phyloP scores from a whole-genome alignment of 2,329 filamentous ascomycete species.

The Penicillium sp. region DNA sequence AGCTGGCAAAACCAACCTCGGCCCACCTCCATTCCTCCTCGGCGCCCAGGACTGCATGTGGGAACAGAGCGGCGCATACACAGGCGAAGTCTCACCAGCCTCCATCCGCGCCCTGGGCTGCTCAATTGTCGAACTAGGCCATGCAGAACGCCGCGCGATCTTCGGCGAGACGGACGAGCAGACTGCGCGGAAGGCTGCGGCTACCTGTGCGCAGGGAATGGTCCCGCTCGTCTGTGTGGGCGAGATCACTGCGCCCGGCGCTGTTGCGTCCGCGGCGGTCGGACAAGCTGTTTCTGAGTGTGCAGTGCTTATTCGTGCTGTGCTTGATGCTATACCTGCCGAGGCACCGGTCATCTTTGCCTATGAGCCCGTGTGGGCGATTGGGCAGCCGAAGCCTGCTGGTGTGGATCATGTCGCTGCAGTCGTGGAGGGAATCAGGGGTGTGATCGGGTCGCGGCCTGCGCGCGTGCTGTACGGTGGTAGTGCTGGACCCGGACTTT shows the following conservation, averaged over 20 bases:
- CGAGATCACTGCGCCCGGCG: conserved; percentile 58
- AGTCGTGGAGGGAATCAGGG: conserved; percentile 66
- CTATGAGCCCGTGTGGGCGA: conserved; percentile 89
- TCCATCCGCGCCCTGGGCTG: conserved; percentile 68
- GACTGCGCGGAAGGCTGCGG: conserved; percentile 68
- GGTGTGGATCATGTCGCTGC: conserved; percentile 69
- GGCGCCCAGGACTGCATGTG: conserved; percentile 77
- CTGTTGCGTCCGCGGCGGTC: conserved; percentile 49
- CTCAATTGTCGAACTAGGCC: conserved; percentile 73
- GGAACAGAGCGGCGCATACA: conserved; percentile 71
- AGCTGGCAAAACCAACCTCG: conserved; percentile 7
- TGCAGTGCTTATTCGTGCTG: conserved; percentile 62
- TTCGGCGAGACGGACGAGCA: conserved; percentile 73
- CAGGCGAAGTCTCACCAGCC: conserved; percentile 72
- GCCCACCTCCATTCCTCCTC: conserved; percentile 55
- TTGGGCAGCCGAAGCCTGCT: conserved; percentile 72
- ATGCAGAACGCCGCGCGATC: conserved; percentile 72
- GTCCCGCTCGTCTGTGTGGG: conserved; percentile 79
- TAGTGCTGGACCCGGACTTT: conserved; percentile 77
- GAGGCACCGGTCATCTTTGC: conserved; percentile 72
- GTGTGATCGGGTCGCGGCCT: conserved; percentile 52
- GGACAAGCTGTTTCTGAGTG: conserved; percentile 66
- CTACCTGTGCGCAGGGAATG: conserved; percentile 67
- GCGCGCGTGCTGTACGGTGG: conserved; percentile 79
- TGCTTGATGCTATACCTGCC: conserved; percentile 61